Evolutionary conservation across 2,329 filamentous ascomycete genomes (phyloP).

Genomic region (Ceratocystis diversiconidia): DNA sequence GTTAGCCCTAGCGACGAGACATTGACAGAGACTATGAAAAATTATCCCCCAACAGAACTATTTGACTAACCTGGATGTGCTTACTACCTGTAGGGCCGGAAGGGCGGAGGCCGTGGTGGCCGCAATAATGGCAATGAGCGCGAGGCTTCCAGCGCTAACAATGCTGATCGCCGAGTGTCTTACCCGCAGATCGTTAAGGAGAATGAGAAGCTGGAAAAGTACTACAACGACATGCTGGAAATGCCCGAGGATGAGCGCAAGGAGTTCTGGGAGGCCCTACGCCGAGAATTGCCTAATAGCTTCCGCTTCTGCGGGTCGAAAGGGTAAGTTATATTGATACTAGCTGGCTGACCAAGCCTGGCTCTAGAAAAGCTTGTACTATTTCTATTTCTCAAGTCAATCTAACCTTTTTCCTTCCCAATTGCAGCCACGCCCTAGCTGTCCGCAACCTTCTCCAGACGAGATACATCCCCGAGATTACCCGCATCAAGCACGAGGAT

Average conservation of each 20-base stretch:
- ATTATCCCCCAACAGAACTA: too few relatives aligned
- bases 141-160: constrained; percentile 5
- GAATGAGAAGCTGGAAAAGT: constrained; percentile 74
- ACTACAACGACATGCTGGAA: constrained; percentile 67
- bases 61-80: not conserved
- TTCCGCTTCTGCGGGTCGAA: constrained; percentile 96
- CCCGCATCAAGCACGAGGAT: constrained; percentile 67
- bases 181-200: constrained; percentile 44
- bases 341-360: too few relatives aligned
- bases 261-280: constrained; percentile 71
- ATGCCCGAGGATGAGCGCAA: constrained; percentile 64
- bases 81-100: constrained; percentile 11
- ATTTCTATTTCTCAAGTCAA: not conserved
- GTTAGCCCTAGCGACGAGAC: not conserved
- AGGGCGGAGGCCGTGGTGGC: constrained; percentile 17
- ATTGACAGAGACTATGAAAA: too few relatives aligned
- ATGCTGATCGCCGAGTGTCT: constrained; percentile 13
- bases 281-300: constrained; percentile 82
- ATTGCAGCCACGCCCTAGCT: constrained; percentile 64
- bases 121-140: constrained; percentile 12
- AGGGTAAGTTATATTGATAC: constrained; percentile 40
- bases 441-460: constrained; percentile 81
- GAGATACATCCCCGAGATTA: constrained; percentile 82
- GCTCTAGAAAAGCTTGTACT: too few relatives aligned
- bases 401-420: not conserved